These are phyloP conservation scores for Penicillium daleae DNA, from an alignment of 495 filamentous ascomycete species.

Conservation along the genomic window DNA sequence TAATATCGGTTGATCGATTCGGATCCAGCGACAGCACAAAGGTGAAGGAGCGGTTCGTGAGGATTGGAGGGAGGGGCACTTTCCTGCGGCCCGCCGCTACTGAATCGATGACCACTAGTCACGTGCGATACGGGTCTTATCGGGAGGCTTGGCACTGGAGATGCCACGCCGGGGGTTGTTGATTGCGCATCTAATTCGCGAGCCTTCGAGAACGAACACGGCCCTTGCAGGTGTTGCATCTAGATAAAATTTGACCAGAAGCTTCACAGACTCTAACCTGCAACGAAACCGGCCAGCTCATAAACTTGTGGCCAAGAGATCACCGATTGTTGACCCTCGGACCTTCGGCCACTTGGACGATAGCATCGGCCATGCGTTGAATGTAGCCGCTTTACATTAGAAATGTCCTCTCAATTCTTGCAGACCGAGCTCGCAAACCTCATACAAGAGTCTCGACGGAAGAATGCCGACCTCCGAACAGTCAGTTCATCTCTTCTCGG, in stretches of 20 bases:
- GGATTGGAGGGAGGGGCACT: conserved; percentile 28
- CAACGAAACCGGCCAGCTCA: background rate
- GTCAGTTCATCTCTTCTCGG: conserved; percentile 47
- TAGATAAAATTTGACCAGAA: background rate
- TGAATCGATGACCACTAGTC: conserved; percentile 15
- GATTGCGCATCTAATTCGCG: conserved; percentile 16
- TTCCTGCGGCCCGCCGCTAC: conserved; percentile 22
- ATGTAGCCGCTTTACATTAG: conserved; percentile 31
- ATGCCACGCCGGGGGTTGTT: conserved; percentile 43
- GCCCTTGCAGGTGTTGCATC: background rate
- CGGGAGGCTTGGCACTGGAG: conserved; percentile 42
- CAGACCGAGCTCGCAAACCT: conserved; percentile 87
- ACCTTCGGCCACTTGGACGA: conserved; percentile 22
- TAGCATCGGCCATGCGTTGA: conserved; percentile 40
- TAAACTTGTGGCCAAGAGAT: conserved; percentile 8
- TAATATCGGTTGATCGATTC: conserved; percentile 7
- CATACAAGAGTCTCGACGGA: conserved; percentile 93
- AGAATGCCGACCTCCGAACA: conserved; percentile 84
- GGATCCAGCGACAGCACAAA: conserved; percentile 1
- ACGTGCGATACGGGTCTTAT: conserved; percentile 42
- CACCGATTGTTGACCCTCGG: conserved; percentile 22
- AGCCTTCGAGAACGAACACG: background rate
- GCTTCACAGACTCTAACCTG: background rate
- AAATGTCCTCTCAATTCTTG: conserved; percentile 93
- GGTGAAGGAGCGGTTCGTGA: conserved; percentile 18